Percentiles rank a stretch among this genome's conserved stretches.
phyloP scores from a whole-genome alignment of 78 protist genomes.

The Tieghemostelium lacteum region DNA sequence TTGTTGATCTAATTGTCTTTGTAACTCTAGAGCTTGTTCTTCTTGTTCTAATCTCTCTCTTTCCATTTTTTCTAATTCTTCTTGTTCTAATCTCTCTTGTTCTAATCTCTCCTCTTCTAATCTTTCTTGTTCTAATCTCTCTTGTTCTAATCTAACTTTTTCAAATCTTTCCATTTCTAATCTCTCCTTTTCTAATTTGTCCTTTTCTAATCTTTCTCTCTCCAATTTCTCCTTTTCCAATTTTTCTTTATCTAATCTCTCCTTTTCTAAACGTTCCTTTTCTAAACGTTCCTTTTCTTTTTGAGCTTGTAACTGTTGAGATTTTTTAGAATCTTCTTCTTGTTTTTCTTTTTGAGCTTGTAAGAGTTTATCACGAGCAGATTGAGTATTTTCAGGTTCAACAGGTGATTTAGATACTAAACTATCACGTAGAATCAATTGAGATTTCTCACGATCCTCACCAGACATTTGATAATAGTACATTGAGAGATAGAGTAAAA shows the following conservation, averaged over 20 bases:
- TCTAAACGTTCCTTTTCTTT: neutral
- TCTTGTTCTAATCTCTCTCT: neutral
- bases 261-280: neutral
- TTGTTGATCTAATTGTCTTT: neutral
- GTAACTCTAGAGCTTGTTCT: no score
- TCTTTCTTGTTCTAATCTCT: neutral
- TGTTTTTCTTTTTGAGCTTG: conserved; percentile 26
- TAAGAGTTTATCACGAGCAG: conserved; percentile 40
- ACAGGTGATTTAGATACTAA: neutral
- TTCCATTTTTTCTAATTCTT: neutral
- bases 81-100: neutral
- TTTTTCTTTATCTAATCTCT: conserved; percentile 11
- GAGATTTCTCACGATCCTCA: conserved; percentile 1
- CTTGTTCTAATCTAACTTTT: neutral
- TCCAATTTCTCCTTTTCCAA: neutral
- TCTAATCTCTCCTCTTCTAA: neutral
- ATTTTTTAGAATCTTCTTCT: neutral
- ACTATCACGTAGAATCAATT: neutral
- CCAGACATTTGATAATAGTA: conserved; percentile 16
- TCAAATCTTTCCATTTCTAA: neutral
- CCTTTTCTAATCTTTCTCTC: neutral
- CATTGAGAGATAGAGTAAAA: conserved; percentile 38
- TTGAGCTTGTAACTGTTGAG: conserved; percentile 6
- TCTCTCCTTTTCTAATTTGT: neutral
- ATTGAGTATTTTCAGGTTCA: conserved; percentile 1